Conservation (phyloP, 2,329 filamentous ascomycete species). For the Thielaviopsis cerberus region DNA sequence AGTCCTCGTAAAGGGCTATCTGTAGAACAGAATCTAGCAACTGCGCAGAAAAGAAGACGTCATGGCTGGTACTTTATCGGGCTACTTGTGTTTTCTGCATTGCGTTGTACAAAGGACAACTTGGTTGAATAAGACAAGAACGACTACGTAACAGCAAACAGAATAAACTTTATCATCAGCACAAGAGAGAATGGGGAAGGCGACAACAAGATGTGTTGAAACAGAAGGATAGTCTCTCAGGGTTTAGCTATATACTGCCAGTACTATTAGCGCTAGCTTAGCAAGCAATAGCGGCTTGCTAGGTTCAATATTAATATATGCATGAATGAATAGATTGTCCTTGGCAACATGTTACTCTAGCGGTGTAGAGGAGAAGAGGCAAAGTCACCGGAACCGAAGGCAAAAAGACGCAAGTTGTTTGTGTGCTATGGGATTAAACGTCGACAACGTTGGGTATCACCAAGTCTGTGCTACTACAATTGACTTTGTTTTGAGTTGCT, state of each 20-base stretch:
- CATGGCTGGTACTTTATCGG: neutral
- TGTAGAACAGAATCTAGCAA: too few species aligned
- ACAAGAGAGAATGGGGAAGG: neutral
- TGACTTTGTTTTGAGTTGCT: too few species aligned
- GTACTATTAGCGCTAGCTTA: neutral
- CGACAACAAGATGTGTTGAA: neutral
- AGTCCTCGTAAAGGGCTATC: slow-evolving; percentile 25
- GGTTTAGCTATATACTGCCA: neutral
- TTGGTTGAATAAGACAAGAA: neutral
- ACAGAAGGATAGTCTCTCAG: neutral
- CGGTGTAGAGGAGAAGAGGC: too few species aligned
- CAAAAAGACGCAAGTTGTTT: too few species aligned
- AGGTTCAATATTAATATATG: neutral
- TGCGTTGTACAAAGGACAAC: neutral
- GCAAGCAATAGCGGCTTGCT: neutral
- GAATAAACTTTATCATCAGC: neutral
- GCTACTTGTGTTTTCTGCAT: neutral
- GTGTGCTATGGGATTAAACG: too few species aligned
- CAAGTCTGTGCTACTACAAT: too few species aligned
- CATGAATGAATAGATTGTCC: neutral
- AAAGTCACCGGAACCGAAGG: too few species aligned
- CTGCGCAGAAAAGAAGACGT: neutral
- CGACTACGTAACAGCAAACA: neutral
- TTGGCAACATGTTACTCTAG: neutral
- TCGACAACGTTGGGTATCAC: too few species aligned